Conservation (phyloP, 441 rosid genomes). For the Caryocar brasiliense region DNA sequence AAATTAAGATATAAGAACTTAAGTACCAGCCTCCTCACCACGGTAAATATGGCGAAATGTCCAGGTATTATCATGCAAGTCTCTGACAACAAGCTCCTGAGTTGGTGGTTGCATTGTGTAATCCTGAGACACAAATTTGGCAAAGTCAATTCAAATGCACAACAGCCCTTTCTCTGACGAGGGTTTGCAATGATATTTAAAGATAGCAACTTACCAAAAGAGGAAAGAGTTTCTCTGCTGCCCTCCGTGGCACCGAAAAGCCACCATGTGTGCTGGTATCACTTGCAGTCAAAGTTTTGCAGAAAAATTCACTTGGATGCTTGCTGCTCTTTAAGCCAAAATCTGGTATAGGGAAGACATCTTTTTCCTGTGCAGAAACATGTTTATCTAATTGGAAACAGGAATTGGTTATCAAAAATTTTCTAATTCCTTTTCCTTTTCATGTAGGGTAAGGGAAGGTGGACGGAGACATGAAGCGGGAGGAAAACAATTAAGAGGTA, state of each 20-base stretch:
- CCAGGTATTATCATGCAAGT: constrained; percentile 85
- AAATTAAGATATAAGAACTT: background rate
- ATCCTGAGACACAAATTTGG: constrained; percentile 33
- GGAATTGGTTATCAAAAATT: too few relatives aligned
- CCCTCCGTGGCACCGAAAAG: constrained; percentile 95
- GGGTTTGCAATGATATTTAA: background rate
- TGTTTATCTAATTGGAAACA: too few relatives aligned
- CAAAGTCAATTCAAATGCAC: background rate
- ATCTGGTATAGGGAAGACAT: constrained; percentile 79
- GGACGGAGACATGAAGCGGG: too few relatives aligned
- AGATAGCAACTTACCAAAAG: constrained; percentile 46
- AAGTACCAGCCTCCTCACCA: constrained; percentile 30
- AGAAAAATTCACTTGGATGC: constrained; percentile 86
- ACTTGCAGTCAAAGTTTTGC: constrained; percentile 88
- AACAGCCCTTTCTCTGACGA: background rate
- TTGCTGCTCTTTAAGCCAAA: constrained; percentile 72
- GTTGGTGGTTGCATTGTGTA: constrained; percentile 88
- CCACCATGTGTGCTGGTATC: constrained; percentile 98
- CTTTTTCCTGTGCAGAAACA: constrained; percentile 50
- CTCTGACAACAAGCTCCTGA: constrained; percentile 89
- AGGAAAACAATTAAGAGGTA: too few relatives aligned
- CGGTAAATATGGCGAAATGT: constrained; percentile 91
- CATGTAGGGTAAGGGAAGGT: background rate
- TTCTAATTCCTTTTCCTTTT: too few relatives aligned
- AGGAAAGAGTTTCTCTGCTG: constrained; percentile 97